Evolutionary conservation across 176 grass and related monocot genomes (phyloP).

Genomic region (Avena atlantica): DNA sequence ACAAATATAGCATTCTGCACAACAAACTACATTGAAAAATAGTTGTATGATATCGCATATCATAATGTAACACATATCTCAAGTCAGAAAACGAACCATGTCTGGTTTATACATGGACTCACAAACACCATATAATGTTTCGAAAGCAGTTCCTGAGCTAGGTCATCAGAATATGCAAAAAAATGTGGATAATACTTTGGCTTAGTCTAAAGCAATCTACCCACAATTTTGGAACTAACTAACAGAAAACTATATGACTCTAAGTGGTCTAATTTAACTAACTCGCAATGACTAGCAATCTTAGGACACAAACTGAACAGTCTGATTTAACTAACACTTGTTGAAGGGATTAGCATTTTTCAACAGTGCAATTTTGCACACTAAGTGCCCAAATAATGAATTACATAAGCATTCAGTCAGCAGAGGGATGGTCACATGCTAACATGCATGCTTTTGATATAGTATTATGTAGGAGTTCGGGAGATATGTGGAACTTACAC

Average conservation of each 20-base stretch:
- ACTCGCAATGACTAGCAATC: neutral
- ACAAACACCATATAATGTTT: too few relatives aligned
- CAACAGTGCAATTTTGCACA: neutral
- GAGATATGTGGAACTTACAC: slow-evolving; percentile 47
- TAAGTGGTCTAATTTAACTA: neutral
- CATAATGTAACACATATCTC: neutral
- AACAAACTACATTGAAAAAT: neutral
- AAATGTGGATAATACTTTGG: too few relatives aligned
- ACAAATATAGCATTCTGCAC: neutral
- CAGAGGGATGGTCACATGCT: neutral
- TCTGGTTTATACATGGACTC: too few relatives aligned
- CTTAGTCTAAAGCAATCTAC: too few relatives aligned
- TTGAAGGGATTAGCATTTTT: neutral
- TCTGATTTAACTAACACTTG: neutral
- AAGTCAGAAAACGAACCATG: slow-evolving; percentile 17
- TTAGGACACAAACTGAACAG: neutral
- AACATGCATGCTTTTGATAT: neutral
- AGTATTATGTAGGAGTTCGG: neutral
- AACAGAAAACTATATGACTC: neutral
- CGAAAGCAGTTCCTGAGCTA: too few relatives aligned
- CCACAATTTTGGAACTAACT: neutral
- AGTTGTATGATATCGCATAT: neutral
- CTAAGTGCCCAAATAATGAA: neutral
- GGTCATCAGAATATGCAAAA: too few relatives aligned
- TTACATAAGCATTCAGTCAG: neutral